Evolutionary conservation across 1,284 basidiomycete species (phyloP), one percentile per base, ranked within the genome.

Genomic region (Cryptococcus floricola): DNA sequence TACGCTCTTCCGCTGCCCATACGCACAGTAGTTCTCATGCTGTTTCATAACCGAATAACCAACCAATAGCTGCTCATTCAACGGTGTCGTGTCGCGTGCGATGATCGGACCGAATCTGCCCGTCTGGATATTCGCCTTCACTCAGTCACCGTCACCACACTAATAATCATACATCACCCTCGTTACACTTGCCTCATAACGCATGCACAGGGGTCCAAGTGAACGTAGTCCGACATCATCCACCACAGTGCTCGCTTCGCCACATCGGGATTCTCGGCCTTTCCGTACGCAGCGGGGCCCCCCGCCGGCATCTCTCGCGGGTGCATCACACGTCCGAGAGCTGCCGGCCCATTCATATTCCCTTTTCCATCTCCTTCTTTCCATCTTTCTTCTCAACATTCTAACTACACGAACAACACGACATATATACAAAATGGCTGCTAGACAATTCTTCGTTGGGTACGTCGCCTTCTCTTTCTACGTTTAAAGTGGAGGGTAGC

Each of bases 371-470:
- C 16, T 34, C 27, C 37, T 19, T 27, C 41, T 27, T 42, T 5
- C 23, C 19, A 49, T 19, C 48, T 19, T 5, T 38, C 5, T 34
- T 27, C 18, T 34, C 10, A 27, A 28, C 28, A 41, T 25, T 44
- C 28, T 13, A 2, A 6, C n/a, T 28, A 18, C 28, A n/a, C 41
- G 28, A 6, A 9, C 27, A 39, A 38, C 19, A 57, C 48, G 28
- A 25, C 49, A 46, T 18, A 55, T 18, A 48, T 2, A 23, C 59
- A 73, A 59, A 56, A 75, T 71, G 69, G 61, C 62, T 27, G 53
- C 58, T 42, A 47, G 73, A 56, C 66, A 73, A 63, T 75, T 75
- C 71, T 75, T 75, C 55, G 64, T 75, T 50, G 73, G 73, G 73
- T 74, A 43, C 42, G 73, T 68, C 23, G 9, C 6, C 48, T 39